Evolutionary conservation across 495 filamentous ascomycete genomes (phyloP).

Genomic region (Podospora sp.): DNA sequence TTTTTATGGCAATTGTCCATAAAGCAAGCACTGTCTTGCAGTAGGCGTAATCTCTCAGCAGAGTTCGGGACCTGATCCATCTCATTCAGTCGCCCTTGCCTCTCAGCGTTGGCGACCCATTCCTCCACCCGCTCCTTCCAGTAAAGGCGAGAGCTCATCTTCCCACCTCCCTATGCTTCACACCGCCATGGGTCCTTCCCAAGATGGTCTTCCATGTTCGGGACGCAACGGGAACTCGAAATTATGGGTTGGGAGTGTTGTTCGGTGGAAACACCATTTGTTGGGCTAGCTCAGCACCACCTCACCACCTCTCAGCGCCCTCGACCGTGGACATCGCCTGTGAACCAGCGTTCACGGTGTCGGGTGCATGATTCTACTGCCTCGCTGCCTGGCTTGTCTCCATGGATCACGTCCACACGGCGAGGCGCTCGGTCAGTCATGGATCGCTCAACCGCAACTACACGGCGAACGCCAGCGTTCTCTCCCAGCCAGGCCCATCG

Average conservation of each 20-base stretch:
- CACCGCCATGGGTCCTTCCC: not conserved
- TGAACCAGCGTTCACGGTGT: not conserved
- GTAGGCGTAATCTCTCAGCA: too few species aligned
- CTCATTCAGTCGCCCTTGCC: not conserved
- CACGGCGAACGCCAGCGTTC: constrained; percentile 28
- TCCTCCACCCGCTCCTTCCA: not conserved
- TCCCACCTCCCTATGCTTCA: not conserved
- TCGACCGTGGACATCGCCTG: not conserved
- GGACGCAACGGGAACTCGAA: not conserved
- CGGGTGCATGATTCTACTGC: not conserved
- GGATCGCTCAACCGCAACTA: constrained; percentile 43
- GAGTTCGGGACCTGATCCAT: too few species aligned
- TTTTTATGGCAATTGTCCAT: too few species aligned
- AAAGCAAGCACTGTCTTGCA: too few species aligned
- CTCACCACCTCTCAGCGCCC: not conserved
- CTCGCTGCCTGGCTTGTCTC: not conserved
- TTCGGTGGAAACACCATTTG: not conserved
- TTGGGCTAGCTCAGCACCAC: not conserved
- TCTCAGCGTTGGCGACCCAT: not conserved
- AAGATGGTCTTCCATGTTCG: not conserved
- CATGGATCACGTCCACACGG: constrained; percentile 43
- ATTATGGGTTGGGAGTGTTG: not conserved
- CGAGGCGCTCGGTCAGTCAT: constrained; percentile 47
- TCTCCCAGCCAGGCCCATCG: constrained; percentile 11
- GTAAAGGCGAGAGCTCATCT: not conserved